Percentiles rank a stretch among this genome's conserved stretches.
Conservation (phyloP, 208 protist genomes). For the Acanthamoeba lenticulata region DNA sequence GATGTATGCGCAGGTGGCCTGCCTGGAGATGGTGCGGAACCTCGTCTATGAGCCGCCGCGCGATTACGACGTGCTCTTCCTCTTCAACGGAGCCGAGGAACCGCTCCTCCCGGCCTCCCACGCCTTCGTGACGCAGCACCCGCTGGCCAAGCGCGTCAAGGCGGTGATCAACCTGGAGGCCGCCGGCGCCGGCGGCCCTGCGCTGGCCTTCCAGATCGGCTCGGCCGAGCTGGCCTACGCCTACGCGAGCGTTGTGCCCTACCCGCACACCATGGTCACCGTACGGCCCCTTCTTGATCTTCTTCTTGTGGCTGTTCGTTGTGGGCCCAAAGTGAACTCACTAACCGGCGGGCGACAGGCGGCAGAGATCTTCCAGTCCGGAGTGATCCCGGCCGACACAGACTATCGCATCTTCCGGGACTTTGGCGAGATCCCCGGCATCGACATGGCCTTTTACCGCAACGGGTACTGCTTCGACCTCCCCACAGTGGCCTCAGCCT, state of each 20-base stretch:
- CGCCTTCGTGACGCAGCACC: conserved; percentile 76
- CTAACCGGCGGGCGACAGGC: neutral
- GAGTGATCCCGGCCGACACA: conserved; percentile 72
- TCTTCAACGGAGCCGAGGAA: conserved; percentile 79
- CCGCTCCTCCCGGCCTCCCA: conserved; percentile 70
- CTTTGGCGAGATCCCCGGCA: conserved; percentile 72
- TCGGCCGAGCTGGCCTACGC: conserved; percentile 44
- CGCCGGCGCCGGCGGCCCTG: conserved; percentile 63
- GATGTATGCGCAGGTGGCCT: neutral
- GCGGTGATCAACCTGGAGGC: conserved; percentile 77
- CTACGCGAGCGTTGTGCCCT: conserved; percentile 52
- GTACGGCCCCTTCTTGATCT: neutral
- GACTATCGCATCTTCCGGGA: conserved; percentile 79
- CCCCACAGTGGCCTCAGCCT: neutral
- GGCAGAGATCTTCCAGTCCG: conserved; percentile 73
- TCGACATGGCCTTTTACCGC: conserved; percentile 72
- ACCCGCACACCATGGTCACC: conserved; percentile 67
- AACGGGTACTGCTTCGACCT: conserved; percentile 35
- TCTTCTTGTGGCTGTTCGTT: neutral
- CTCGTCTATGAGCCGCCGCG: conserved; percentile 34
- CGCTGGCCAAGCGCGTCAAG: conserved; percentile 58
- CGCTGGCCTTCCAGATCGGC: conserved; percentile 70
- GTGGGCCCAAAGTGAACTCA: neutral
- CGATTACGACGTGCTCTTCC: conserved; percentile 56
- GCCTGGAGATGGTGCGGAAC: conserved; percentile 54